phyloP scores from a whole-genome alignment of 345 rosid species.

The Euphorbia pulcherrima region DNA sequence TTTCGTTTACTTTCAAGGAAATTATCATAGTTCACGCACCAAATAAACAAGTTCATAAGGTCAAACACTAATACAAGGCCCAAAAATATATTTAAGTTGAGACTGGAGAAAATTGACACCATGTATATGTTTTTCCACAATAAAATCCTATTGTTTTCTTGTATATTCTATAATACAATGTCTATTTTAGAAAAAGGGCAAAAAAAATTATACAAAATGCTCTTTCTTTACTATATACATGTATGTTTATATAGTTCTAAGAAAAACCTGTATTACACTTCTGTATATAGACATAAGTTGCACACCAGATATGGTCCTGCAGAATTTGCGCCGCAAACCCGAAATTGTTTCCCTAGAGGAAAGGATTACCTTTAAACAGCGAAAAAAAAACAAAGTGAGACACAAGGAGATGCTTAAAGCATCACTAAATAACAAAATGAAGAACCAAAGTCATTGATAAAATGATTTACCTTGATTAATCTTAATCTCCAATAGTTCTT shows the following conservation, averaged over 20 bases:
- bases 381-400: neutral
- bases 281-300: neutral
- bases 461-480: conserved; percentile 18
- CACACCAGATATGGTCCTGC: neutral
- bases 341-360: neutral
- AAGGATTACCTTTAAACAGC: neutral
- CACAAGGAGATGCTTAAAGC: neutral
- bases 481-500: conserved; percentile 36
- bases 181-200: neutral
- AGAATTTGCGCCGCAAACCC: neutral
- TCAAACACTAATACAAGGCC: too few species aligned
- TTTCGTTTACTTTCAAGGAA: too few species aligned
- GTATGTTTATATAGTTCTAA: neutral
- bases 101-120: too few species aligned
- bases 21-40: too few species aligned
- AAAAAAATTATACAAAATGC: neutral
- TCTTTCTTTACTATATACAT: neutral
- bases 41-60: too few species aligned
- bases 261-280: neutral
- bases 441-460: neutral
- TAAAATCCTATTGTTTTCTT: neutral
- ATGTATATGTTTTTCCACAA: neutral
- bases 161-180: neutral
- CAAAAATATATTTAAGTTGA: too few species aligned
- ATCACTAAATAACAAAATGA: neutral